These are phyloP conservation scores for Calonectria hawksworthii DNA, from an alignment of 2,329 filamentous ascomycete genomes.

Conservation along the genomic window DNA sequence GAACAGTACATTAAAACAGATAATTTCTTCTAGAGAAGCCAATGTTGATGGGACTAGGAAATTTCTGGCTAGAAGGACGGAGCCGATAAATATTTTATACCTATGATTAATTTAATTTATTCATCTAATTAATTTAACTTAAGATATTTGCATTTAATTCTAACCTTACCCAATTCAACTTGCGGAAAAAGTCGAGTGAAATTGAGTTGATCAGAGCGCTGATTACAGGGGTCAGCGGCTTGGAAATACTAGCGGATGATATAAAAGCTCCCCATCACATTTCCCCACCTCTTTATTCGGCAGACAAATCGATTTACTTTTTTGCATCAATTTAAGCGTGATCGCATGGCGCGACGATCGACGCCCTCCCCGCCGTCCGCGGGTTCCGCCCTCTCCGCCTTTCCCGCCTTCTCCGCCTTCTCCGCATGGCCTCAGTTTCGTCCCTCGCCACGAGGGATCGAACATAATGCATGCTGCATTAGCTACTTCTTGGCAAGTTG, in stretches of 20 bases:
- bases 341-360: not conserved
- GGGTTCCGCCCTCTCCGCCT: too few species aligned
- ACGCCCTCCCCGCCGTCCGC: not conserved
- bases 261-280: not conserved
- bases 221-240: not conserved
- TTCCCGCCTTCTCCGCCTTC: not conserved
- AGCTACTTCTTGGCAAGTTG: not conserved
- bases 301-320: not conserved
- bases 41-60: too few species aligned
- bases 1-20: slow-evolving; percentile 4
- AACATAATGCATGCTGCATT: not conserved
- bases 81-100: too few species aligned
- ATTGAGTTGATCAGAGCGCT: too few species aligned
- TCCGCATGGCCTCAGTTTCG: not conserved
- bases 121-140: too few species aligned
- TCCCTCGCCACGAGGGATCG: not conserved
- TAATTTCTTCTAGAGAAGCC: too few species aligned
- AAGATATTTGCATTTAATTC: too few species aligned
- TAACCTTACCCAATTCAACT: too few species aligned
- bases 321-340: not conserved
- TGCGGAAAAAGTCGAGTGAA: too few species aligned
- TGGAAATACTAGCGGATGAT: not conserved
- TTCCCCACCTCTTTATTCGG: not conserved
- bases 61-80: too few species aligned
- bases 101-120: too few species aligned